Evolutionary conservation across 23 red algal genomes (phyloP).

Genomic region (Gracilaria gracilis): DNA sequence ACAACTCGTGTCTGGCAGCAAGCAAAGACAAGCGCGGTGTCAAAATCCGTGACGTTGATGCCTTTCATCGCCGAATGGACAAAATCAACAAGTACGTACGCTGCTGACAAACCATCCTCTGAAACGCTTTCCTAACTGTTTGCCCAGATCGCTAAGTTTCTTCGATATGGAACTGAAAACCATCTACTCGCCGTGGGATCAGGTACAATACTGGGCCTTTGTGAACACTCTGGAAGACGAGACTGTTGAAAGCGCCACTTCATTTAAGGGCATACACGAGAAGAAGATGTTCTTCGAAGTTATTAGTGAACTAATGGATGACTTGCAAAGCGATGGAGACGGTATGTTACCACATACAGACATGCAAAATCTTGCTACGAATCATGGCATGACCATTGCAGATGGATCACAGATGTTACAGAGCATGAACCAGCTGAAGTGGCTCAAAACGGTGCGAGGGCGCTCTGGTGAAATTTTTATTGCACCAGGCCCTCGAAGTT

Average conservation of each 20-base stretch:
- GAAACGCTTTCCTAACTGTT: background rate
- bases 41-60: conserved; percentile 38
- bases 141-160: conserved; percentile 18
- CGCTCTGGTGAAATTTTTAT: background rate
- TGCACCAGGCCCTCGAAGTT: conserved; percentile 29
- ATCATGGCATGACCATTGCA: conserved; percentile 15
- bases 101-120: background rate
- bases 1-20: conserved; percentile 24
- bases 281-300: conserved; percentile 50
- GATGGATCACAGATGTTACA: conserved; percentile 34
- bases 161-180: conserved; percentile 39
- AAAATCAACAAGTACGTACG: conserved; percentile 59
- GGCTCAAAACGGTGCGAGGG: conserved; percentile 39
- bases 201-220: conserved; percentile 43
- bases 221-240: conserved; percentile 40
- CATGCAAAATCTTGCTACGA: conserved; percentile 36
- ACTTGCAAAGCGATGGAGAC: conserved; percentile 17
- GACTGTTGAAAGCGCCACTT: background rate
- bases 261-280: conserved; percentile 11
- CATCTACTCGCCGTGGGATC: conserved; percentile 54
- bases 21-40: conserved; percentile 1
- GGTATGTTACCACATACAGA: conserved; percentile 8
- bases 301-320: conserved; percentile 9
- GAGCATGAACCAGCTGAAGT: conserved; percentile 48
- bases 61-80: conserved; percentile 27